These are phyloP conservation scores for Porphyrellus cyaneotinctus DNA, from an alignment of 768 basidiomycete species.

Conservation along the genomic window DNA sequence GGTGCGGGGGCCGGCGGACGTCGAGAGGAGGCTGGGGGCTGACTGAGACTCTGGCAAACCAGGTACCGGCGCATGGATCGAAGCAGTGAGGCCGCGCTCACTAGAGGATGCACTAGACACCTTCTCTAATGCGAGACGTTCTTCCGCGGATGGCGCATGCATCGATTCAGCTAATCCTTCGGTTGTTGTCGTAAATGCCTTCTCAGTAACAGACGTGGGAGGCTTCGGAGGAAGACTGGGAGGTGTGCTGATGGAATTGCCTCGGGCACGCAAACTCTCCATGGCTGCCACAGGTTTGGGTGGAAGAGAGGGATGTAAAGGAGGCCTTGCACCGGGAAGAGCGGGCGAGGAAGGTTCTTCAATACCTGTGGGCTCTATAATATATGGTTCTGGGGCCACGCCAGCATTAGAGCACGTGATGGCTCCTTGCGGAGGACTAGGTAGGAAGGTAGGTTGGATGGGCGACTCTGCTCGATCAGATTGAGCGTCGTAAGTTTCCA, in stretches of 20 bases:
- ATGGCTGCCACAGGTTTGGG: slow-evolving; percentile 38
- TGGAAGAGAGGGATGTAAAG: slow-evolving; percentile 46
- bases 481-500: slow-evolving; percentile 17
- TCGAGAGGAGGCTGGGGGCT: slow-evolving; percentile 32
- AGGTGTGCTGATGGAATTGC: slow-evolving; percentile 11
- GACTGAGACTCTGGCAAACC: slow-evolving; percentile 38
- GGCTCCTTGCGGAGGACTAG: slow-evolving; percentile 6
- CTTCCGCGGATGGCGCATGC: slow-evolving; percentile 19
- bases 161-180: slow-evolving; percentile 29
- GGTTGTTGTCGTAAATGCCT: slow-evolving; percentile 8
- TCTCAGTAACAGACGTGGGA: slow-evolving; percentile 2
- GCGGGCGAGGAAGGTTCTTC: slow-evolving; percentile 6
- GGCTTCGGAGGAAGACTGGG: slow-evolving; percentile 15
- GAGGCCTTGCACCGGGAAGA: slow-evolving; percentile 17
- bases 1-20: slow-evolving; percentile 25
- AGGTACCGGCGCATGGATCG: slow-evolving; percentile 52
- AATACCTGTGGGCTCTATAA: slow-evolving; percentile 7
- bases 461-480: slow-evolving; percentile 6
- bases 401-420: slow-evolving; percentile 2
- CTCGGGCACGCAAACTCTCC: slow-evolving; percentile 13
- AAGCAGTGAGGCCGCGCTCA: slow-evolving; percentile 42
- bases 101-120: slow-evolving; percentile 19
- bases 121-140: slow-evolving; percentile 16
- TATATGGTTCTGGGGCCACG: slow-evolving; percentile 18
- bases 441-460: slow-evolving; percentile 3